Evolutionary conservation across 148 eudicot species (phyloP), one percentile per base, ranked within the genome.

Genomic region (Nepenthes gracilis): DNA sequence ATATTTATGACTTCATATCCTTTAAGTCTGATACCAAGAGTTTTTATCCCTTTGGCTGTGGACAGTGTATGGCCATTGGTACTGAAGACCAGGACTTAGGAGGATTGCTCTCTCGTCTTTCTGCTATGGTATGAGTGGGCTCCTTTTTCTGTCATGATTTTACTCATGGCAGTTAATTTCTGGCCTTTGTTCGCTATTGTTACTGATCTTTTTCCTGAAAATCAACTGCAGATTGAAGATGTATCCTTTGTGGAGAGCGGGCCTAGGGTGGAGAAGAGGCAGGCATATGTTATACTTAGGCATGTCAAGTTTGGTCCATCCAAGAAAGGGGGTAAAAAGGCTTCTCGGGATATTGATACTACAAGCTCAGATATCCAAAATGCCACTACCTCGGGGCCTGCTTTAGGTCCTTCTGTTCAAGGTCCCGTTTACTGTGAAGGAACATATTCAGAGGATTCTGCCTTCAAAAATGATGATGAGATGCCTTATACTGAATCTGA

Each of bases 251-350:
- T 79, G 58, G 97, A 90, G 72, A 80, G 72, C 64, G 83, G 74
- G 38, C 87, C 93, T n/a, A 65, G 33, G 53, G 68, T 77, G 43
- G 94, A 82, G 66, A 81, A 59, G 38, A 80, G 57, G 60, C 77
- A 78, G 65, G 88, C 88, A 47, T 77, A 58, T 66, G 43, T 80
- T 6, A 53, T 90, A 34, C 88, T 80, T 9, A 76, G 94, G 71
- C 97, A 90, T 67, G 36, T 75, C 55, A 90, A 86, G 74, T 90
- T 78, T 66, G 97, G 94, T 37, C 77, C 77, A 43, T 11, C 82
- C 23, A 90, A 86, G 76, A 86, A 82, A 65, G 84, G 85, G 2
- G 74, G 70, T 55, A 85, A 83, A 48, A 81, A 74, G 67, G 43
- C 70, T 63, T 55, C 33, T 59, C 63, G 43, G 6, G 49, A 43